Base-by-base conservation (phyloP, 495 filamentous ascomycete species). In the Penicillium robsamsonii region DNA sequence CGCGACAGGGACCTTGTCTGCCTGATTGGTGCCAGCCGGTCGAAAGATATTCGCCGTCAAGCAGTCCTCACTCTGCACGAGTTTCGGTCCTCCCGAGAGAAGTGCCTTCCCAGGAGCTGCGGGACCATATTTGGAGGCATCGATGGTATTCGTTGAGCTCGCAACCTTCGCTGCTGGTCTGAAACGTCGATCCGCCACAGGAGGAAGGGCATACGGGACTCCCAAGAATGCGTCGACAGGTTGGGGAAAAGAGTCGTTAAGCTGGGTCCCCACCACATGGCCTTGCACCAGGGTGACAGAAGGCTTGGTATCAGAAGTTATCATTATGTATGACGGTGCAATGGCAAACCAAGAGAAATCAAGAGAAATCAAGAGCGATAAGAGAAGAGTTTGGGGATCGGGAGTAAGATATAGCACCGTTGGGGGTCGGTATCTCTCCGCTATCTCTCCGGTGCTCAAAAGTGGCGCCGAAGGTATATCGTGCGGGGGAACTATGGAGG, bases 121-220 rank as follows among this genome's bases (percentile, higher is more conserved):
- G 37, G 65, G 58, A 1, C 71, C 71, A 50, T 65, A 79, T 18
- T 62, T 53, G 0, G 70, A 60, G 2, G 82, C 84, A 50, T 80
- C 70, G 46, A 81, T 52, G 29, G 68, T 53, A 20, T 67, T 46
- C 50, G 56, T 29, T 62, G 68, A 60, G 75, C 54, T 24, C 59
- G 67, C 58, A 73, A 76, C 47, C 17, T 62, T 60, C 9, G 55
- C 57, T 4, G 84, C 77, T 20, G 77, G 79, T 35, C 67, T 74
- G 67, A 86, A 87, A 45, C 84, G 77, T 58, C 80, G 76, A 27
- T 82, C 64, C 15, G 81, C 83, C 25, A 68, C 69, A 0, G 84
- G 82, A 0, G 78, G 72, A 48, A 81, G 67, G 2, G 80, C 84
- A 59, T 82, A 88, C 2, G 82, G 85, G 53, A 88, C 76, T 15